phyloP scores from a whole-genome alignment of 1,284 basidiomycete genomes.

The Malassezia furfur region DNA sequence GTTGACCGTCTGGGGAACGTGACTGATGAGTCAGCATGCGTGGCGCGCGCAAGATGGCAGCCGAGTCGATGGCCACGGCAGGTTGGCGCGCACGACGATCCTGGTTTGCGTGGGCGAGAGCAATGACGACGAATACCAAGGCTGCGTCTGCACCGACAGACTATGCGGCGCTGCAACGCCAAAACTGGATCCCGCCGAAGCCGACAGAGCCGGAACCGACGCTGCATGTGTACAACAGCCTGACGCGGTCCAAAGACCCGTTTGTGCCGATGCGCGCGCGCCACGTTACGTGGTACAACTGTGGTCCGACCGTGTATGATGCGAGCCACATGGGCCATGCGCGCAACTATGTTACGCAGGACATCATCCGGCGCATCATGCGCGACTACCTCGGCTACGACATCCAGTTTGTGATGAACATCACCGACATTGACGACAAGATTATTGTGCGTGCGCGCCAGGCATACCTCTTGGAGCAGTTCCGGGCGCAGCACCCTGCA shows the following conservation, averaged over 20 bases:
- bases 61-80: neutral
- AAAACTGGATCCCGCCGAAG: slow-evolving; percentile 4
- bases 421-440: slow-evolving; percentile 99
- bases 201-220: slow-evolving; percentile 45
- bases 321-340: slow-evolving; percentile 98
- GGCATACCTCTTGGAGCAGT: slow-evolving; percentile 54
- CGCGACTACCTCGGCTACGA: slow-evolving; percentile 95
- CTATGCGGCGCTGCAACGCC: neutral
- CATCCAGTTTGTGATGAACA: slow-evolving; percentile 98
- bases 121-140: neutral
- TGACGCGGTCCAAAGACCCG: slow-evolving; percentile 69
- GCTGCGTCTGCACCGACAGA: neutral
- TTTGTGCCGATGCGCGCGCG: slow-evolving; percentile 71
- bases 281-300: slow-evolving; percentile 98
- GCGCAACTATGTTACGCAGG: slow-evolving; percentile 95
- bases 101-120: neutral
- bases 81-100: neutral
- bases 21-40: neutral
- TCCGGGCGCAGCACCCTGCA: slow-evolving; percentile 26
- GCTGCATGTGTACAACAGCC: slow-evolving; percentile 83
- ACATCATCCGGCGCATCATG: slow-evolving; percentile 83
- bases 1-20: neutral
- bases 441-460: slow-evolving; percentile 53
- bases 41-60: neutral
- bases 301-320: slow-evolving; percentile 97